These are phyloP conservation scores for Rutstroemia sp. DNA, from an alignment of 2,329 filamentous ascomycete genomes.

Conservation along the genomic window DNA sequence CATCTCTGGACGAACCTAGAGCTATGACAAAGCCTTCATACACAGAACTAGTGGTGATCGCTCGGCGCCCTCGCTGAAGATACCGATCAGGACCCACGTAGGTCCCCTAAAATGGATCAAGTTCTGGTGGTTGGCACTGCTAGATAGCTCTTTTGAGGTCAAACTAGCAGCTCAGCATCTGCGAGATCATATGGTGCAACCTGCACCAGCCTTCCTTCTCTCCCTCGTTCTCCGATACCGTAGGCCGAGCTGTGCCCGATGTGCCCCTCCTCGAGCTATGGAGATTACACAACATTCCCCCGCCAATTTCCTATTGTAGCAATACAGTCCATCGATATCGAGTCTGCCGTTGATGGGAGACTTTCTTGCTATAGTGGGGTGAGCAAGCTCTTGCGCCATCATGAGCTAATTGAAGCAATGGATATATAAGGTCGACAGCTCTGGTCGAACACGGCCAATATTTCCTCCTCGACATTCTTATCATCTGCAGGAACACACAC, in stretches of 20 bases:
- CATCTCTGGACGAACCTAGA: not conserved
- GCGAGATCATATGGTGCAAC: no score
- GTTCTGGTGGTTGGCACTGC: no score
- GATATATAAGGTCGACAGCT: slow-evolving; percentile 1
- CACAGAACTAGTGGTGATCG: no score
- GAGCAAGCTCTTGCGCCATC: slow-evolving; percentile 4
- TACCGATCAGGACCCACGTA: no score
- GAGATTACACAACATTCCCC: not conserved
- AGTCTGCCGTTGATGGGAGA: slow-evolving; percentile 7
- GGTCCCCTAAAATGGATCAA: not conserved
- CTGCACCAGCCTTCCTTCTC: not conserved
- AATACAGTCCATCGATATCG: slow-evolving; percentile 9
- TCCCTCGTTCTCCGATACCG: not conserved
- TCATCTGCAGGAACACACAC: slow-evolving; percentile 9
- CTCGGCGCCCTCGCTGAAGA: no score
- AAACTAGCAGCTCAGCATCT: no score
- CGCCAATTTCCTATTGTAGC: slow-evolving; percentile 7
- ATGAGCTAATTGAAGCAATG: slow-evolving; percentile 6
- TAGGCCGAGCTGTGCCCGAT: not conserved
- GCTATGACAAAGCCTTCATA: not conserved
- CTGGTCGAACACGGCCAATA: slow-evolving; percentile 13
- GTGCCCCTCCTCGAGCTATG: not conserved
- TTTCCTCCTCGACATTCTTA: slow-evolving; percentile 16
- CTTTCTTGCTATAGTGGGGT: slow-evolving; percentile 15
- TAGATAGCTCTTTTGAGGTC: no score